A percentile compares a stretch with the other conserved stretches of the same genome.
These are phyloP conservation scores for Populus hybrid DNA, from an alignment of 441 rosid genomes.

Conservation along the genomic window DNA sequence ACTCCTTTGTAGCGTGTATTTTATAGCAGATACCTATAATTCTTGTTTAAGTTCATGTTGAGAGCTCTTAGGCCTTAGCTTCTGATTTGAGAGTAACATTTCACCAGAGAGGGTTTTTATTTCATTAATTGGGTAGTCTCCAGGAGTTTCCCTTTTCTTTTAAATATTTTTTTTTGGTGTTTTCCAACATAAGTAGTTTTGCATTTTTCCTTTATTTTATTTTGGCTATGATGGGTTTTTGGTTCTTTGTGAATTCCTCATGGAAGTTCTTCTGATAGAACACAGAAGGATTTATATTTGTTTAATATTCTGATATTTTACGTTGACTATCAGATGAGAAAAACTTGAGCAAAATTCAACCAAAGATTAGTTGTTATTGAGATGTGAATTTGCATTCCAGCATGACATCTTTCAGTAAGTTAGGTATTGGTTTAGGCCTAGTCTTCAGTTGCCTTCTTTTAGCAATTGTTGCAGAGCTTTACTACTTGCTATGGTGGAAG, in stretches of 20 bases:
- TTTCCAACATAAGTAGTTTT: not conserved
- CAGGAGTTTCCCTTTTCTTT: not conserved
- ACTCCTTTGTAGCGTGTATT: constrained; percentile 16
- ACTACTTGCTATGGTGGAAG: constrained; percentile 64
- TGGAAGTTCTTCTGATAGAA: not conserved
- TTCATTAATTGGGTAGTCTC: not conserved
- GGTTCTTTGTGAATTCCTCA: not conserved
- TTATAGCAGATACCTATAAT: constrained; percentile 11
- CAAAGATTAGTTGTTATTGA: not conserved
- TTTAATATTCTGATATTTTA: not conserved
- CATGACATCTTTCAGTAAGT: constrained; percentile 59
- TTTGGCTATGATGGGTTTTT: not conserved
- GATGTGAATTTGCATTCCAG: constrained; percentile 44
- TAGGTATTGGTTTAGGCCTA: constrained; percentile 64
- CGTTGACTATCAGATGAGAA: not conserved
- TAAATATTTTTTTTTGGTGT: not conserved
- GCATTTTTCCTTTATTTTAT: not conserved
- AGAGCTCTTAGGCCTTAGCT: not conserved
- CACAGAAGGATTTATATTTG: not conserved
- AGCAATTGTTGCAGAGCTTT: constrained; percentile 73
- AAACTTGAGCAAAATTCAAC: not conserved
- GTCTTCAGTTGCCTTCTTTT: constrained; percentile 72
- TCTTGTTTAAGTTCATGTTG: not conserved
- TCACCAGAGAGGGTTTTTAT: not conserved
- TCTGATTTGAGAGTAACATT: not conserved